A percentile compares a stretch with the other conserved stretches of the same genome.
phyloP scores from a whole-genome alignment of 805 yeast species.

The Kuraishia borneana region DNA sequence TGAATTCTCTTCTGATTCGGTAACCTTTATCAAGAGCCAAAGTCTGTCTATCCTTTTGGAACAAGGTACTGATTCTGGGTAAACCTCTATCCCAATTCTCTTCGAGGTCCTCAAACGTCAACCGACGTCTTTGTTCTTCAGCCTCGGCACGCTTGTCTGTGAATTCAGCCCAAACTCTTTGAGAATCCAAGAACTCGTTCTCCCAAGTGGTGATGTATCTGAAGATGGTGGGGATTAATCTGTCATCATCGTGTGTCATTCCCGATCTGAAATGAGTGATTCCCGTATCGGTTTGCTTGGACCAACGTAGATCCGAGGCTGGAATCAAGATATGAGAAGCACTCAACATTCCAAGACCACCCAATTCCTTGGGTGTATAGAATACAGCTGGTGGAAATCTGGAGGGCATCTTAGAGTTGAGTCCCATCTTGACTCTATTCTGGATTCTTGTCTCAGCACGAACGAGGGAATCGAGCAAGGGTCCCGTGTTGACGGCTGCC shows the following conservation, averaged over 20 bases:
- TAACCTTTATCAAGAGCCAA: slow-evolving; percentile 93
- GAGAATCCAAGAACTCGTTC: slow-evolving; percentile 87
- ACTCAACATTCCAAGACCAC: slow-evolving; percentile 96
- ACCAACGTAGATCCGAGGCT: slow-evolving; percentile 84
- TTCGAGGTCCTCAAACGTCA: slow-evolving; percentile 89
- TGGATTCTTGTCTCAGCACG: slow-evolving; percentile 90
- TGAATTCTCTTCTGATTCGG: slow-evolving; percentile 70
- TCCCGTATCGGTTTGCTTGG: slow-evolving; percentile 88
- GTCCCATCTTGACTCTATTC: slow-evolving; percentile 86
- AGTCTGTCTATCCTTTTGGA: slow-evolving; percentile 91
- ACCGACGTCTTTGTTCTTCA: slow-evolving; percentile 67
- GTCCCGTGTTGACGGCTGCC: slow-evolving; percentile 77
- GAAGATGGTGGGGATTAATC: slow-evolving; percentile 85
- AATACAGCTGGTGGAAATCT: slow-evolving; percentile 98
- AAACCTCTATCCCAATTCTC: slow-evolving; percentile 95
- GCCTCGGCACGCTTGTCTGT: slow-evolving; percentile 87
- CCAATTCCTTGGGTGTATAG: slow-evolving; percentile 93
- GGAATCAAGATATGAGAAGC: slow-evolving; percentile 95
- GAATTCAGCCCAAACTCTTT: slow-evolving; percentile 96
- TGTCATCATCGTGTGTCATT: slow-evolving; percentile 71
- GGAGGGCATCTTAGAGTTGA: slow-evolving; percentile 97
- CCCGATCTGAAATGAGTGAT: slow-evolving; percentile 92
- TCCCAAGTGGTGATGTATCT: slow-evolving; percentile 95
- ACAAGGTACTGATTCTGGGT: slow-evolving; percentile 89
- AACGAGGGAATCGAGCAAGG: slow-evolving; percentile 71